Evolutionary conservation across 2,329 filamentous ascomycete genomes (phyloP).

Genomic region (Immersiporthe knoxdaviesiana): DNA sequence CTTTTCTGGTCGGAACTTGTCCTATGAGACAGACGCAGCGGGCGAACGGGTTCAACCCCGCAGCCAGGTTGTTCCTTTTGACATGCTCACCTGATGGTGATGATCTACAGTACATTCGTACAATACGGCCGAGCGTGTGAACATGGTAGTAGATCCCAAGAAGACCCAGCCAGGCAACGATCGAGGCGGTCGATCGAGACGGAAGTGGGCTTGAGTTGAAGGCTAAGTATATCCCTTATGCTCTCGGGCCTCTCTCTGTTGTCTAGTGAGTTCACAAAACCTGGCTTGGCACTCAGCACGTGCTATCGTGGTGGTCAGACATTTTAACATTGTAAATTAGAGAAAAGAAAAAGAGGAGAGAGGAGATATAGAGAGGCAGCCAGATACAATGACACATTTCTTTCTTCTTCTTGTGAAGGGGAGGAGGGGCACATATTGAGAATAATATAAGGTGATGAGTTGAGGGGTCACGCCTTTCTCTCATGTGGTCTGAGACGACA

Average conservation of each 20-base stretch:
- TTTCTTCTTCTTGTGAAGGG: no score
- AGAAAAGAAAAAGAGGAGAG: no score
- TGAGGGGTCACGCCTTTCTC: not conserved
- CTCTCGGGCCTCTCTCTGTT: no score
- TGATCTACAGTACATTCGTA: no score
- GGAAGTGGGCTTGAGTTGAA: not conserved
- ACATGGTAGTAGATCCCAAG: not conserved
- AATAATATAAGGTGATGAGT: no score
- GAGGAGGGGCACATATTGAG: no score
- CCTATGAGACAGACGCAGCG: not conserved
- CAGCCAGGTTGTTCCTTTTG: not conserved
- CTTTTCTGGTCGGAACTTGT: not conserved
- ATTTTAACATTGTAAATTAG: not conserved
- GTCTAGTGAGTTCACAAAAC: not conserved
- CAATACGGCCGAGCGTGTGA: no score
- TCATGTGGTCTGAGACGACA: not conserved
- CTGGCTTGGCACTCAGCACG: not conserved
- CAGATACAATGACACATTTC: no score
- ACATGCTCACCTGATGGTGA: not conserved
- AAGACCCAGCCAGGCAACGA: not conserved
- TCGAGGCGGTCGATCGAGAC: not conserved
- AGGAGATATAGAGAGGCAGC: no score
- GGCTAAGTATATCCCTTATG: not conserved
- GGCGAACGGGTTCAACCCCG: not conserved
- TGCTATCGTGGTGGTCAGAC: not conserved